phyloP scores from a whole-genome alignment of 1,284 basidiomycete genomes.

The Pseudozyma pruni region DNA sequence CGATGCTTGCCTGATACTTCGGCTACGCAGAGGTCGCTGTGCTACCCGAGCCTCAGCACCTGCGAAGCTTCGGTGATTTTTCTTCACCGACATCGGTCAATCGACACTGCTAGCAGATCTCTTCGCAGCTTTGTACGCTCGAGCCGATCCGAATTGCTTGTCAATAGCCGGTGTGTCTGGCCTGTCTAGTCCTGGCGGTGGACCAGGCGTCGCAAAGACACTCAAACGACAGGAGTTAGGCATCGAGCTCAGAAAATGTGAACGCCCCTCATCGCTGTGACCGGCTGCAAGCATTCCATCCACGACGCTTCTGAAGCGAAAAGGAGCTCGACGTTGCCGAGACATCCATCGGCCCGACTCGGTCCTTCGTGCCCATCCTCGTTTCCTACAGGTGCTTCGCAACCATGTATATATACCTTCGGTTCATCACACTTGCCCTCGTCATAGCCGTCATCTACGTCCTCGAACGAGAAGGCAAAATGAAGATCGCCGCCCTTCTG shows the following conservation, averaged over 20 bases:
- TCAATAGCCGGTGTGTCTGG: no score
- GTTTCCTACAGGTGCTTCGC: not conserved
- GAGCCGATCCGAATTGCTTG: no score
- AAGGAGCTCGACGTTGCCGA: not conserved
- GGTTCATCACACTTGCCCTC: not conserved
- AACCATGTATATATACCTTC: not conserved
- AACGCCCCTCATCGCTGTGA: no score
- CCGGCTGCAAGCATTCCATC: no score
- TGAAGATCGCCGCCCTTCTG: constrained; percentile 23
- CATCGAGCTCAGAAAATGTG: no score
- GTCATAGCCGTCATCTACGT: not conserved
- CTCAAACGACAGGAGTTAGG: no score
- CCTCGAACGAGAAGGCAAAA: not conserved
- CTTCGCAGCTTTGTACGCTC: not conserved
- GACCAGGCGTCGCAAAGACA: no score
- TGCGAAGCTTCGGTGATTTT: not conserved
- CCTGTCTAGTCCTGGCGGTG: no score
- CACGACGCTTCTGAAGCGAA: not conserved
- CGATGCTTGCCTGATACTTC: not conserved
- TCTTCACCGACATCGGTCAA: not conserved
- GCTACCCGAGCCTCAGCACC: not conserved
- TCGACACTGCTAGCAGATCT: not conserved
- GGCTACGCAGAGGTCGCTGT: not conserved
- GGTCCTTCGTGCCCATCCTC: constrained; percentile 4
- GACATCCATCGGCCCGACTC: constrained; percentile 14